These are phyloP conservation scores for Aspergillus bombycis DNA, from an alignment of 2,329 filamentous ascomycete genomes.

Conservation along the genomic window DNA sequence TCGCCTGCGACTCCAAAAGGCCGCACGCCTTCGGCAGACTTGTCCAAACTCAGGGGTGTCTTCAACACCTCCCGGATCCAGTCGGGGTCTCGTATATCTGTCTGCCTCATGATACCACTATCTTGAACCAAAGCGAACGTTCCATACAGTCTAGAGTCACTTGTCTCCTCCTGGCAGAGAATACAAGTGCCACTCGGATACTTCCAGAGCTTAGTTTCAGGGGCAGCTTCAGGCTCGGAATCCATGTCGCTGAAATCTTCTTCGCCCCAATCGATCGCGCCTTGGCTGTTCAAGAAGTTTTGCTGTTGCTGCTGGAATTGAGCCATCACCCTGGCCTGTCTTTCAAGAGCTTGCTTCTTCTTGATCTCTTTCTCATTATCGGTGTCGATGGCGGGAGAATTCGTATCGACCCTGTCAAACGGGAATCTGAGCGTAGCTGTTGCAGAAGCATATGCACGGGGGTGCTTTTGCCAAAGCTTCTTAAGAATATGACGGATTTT, in stretches of 20 bases:
- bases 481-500: conserved; percentile 84
- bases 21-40: conserved; percentile 77
- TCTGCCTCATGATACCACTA: conserved; percentile 84
- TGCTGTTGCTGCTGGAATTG: conserved; percentile 98
- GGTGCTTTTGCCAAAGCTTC: conserved; percentile 81
- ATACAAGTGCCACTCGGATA: conserved; percentile 95
- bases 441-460: conserved; percentile 69
- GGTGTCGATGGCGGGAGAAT: conserved; percentile 72
- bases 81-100: conserved; percentile 77
- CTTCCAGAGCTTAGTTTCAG: conserved; percentile 78
- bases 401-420: conserved; percentile 77
- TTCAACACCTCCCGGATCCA: conserved; percentile 81
- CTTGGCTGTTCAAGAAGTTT: conserved; percentile 87
- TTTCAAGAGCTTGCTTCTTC: conserved; percentile 86
- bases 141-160: conserved; percentile 84
- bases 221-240: conserved; percentile 52
- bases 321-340: conserved; percentile 93
- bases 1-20: conserved; percentile 91
- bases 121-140: conserved; percentile 89
- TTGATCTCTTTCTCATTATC: conserved; percentile 70
- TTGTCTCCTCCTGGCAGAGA: conserved; percentile 92
- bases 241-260: conserved; percentile 71
- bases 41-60: conserved; percentile 80
- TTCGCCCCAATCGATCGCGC: conserved; percentile 85
- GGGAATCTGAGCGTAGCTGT: conserved; percentile 64